Base-by-base conservation (phyloP, 345 rosid genomes). In the Populus pruinosa region DNA sequence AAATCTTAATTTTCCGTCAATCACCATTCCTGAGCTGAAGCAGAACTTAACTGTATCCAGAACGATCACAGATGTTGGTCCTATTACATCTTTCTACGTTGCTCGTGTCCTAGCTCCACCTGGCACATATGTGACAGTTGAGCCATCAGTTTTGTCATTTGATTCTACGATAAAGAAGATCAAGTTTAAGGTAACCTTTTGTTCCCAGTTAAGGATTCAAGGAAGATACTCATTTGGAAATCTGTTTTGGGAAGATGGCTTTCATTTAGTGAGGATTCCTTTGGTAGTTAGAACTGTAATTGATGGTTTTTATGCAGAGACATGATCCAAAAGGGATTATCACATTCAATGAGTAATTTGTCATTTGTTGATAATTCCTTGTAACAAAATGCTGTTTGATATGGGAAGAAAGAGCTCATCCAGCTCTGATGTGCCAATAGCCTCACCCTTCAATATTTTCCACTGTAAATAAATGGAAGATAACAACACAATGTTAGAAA, bases 21-120 rank as follows among this genome's bases (percentile, higher is more conserved):
- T 92, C 68, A 83, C 92, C 73, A 83, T 92, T 71, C 91, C 91
- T 9, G 86, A 88, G 71, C 90, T 92, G 36, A 87, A 83, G 81
- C 77, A 80, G 18, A 78, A 71, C 63, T 12, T 90, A 65, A 87
- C 83, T 1, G 81, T 89, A 39, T 78, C 88, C 12, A 90, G 97
- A 80, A 87, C 87, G 6, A 91, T 89, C 25, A 93, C 94, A 2
- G 91, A 91, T 74, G 96, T 93, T 2, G 93, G 92, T 71, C 88
- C 86, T 0, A 59, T 69, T 10, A 67, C 78, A 35, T 87, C 93
- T 27, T 77, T 87, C 73, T 93, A 91, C 82, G 23, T 65, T 47
- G 90, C 85, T 59, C 79, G 83, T 21, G 77, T 91, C n/a, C 76
- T 84, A 78, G 69, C 87, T 53, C 96, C 97, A 0, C 72, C 78